Evolutionary conservation across 805 yeast species (phyloP), one percentile per base, ranked within the genome.

Genomic region (Wickerhamomyces hampshirensis): DNA sequence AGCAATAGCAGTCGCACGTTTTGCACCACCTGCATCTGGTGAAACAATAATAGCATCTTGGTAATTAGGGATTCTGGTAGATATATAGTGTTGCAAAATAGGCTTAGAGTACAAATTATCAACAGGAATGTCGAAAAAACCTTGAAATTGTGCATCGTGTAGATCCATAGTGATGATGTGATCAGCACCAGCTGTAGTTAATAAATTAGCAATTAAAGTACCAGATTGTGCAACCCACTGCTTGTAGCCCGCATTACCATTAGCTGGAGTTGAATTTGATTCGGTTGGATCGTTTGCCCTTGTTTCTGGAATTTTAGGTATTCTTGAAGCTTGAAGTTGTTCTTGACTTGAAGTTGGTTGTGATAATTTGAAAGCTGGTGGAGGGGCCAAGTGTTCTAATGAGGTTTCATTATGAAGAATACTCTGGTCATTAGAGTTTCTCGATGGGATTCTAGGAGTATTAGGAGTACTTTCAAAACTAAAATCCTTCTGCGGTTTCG

Each of bases 1-100:
- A 2, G 98, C 98, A 42, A 93, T 74, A 1, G 91, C 82, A 1
- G 96, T 85, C 23, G 98, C 97, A 47, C 98, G 69, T 60, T 93
- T 93, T 33, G 98, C 99, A 44, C 99, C 99, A 55, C 99, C 99
- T 16, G 97, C 93, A 62, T 93, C 99, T 0, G 99, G 99, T 1
- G 96, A 87, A 23, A 93, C 97, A 50, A 93, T 78, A 6, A 93
- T 95, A 28, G 91, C 84, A 28, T 88, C 82, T 47, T 75, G 75
- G 56, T 79, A 86, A 43, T 84, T 62, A n/a, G 94, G 91, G 38
- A 93, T 79, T 44, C 71, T 69, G 40, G 81, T 79, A 16, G 76
- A 69, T 42, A 93, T 88, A 61, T 88, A 93, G 47, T 85, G 84
- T 58, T 85, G 89, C 38, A 91, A 66, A 39, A 93, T 67, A 2